Percentiles rank a stretch among this genome's conserved stretches.
Evolutionary conservation across 768 basidiomycete species (phyloP).

Genomic region (Phaffia australis): DNA sequence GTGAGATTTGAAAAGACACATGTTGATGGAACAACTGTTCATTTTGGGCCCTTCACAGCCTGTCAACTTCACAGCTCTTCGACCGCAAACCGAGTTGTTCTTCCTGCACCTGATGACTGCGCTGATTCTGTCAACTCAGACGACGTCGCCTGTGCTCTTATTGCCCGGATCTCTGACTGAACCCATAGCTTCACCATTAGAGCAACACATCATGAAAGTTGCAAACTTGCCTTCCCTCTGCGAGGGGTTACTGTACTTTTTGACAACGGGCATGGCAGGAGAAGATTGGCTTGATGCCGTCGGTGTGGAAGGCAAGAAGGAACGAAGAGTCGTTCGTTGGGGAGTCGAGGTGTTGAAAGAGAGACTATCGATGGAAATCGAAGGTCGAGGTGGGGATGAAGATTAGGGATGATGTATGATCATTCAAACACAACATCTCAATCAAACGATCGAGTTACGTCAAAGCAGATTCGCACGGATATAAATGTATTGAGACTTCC

Average conservation of each 20-base stretch:
- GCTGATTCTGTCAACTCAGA: constrained; percentile 64
- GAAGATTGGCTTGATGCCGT: constrained; percentile 38
- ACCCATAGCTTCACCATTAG: constrained; percentile 52
- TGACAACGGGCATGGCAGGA: constrained; percentile 36
- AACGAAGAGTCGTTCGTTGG: constrained; percentile 49
- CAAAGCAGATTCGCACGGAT: too few relatives aligned
- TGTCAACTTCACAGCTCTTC: constrained; percentile 69
- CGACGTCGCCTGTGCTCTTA: constrained; percentile 52
- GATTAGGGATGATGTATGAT: too few relatives aligned
- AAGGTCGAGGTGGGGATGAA: constrained; percentile 11
- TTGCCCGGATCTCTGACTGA: constrained; percentile 35
- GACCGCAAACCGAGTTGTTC: constrained; percentile 54
- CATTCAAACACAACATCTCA: too few relatives aligned
- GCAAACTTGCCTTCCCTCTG: constrained; percentile 55
- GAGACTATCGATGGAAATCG: constrained; percentile 53
- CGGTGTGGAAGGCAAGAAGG: constrained; percentile 38
- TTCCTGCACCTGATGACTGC: constrained; percentile 58
- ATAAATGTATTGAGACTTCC: too few relatives aligned
- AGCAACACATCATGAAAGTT: constrained; percentile 69
- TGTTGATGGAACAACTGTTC: background rate
- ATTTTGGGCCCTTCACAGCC: constrained; percentile 46
- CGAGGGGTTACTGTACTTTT: constrained; percentile 64
- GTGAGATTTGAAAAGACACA: background rate
- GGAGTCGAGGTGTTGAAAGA: constrained; percentile 57
- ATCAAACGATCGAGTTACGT: too few relatives aligned